phyloP scores from a whole-genome alignment of 2,329 filamentous ascomycete genomes.

The Alternaria rosae region DNA sequence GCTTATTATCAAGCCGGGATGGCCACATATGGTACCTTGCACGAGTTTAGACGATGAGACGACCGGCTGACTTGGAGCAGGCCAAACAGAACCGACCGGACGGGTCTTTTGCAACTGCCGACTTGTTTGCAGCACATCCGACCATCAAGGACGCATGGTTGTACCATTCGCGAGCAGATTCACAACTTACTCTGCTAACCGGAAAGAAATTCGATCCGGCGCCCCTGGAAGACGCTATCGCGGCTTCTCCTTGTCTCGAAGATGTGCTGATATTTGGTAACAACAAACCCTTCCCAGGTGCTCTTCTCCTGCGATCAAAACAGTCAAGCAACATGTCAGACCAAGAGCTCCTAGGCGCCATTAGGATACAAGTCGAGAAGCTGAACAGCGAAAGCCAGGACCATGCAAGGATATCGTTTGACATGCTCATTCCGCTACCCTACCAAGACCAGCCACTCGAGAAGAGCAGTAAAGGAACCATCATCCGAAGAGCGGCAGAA shows the following conservation, averaged over 20 bases:
- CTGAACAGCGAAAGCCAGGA: slow-evolving; percentile 60
- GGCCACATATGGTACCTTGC: slow-evolving; percentile 63
- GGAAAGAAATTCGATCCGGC: slow-evolving; percentile 75
- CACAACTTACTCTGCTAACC: slow-evolving; percentile 68
- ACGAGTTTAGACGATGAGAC: not conserved
- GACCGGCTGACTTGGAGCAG: slow-evolving; percentile 18
- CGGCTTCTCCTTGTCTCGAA: slow-evolving; percentile 54
- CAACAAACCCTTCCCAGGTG: slow-evolving; percentile 63
- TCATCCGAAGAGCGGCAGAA: slow-evolving; percentile 62
- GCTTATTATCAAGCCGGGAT: slow-evolving; percentile 62
- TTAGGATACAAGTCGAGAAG: slow-evolving; percentile 56
- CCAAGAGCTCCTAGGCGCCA: slow-evolving; percentile 50
- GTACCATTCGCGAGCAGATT: slow-evolving; percentile 68
- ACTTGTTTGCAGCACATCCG: slow-evolving; percentile 67
- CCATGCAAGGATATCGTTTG: slow-evolving; percentile 59
- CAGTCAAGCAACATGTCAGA: slow-evolving; percentile 37
- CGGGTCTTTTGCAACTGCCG: slow-evolving; percentile 68
- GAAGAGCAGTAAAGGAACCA: slow-evolving; percentile 70
- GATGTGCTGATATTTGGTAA: slow-evolving; percentile 70
- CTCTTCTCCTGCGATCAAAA: slow-evolving; percentile 60
- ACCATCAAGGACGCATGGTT: slow-evolving; percentile 64
- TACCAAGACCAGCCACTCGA: slow-evolving; percentile 51
- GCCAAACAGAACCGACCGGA: slow-evolving; percentile 66
- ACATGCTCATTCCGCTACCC: slow-evolving; percentile 61
- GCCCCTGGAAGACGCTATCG: slow-evolving; percentile 65